A percentile compares a stretch with the other conserved stretches of the same genome.
phyloP scores from a whole-genome alignment of 2,329 filamentous ascomycete genomes.

The Sphaerulina vaccinii region DNA sequence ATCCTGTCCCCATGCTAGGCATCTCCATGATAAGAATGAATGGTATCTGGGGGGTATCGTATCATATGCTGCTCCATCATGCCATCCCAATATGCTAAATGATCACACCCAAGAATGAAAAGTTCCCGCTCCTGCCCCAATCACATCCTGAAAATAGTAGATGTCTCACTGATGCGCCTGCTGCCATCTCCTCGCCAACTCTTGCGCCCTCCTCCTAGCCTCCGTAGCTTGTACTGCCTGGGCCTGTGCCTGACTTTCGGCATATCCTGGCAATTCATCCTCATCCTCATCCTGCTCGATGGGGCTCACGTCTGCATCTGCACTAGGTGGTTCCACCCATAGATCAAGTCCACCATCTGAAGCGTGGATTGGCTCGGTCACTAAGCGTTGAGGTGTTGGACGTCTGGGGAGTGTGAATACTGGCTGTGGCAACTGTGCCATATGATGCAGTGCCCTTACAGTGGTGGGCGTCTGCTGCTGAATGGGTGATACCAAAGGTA shows the following conservation, averaged over 20 bases:
- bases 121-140: no score
- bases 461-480: conserved; percentile 30
- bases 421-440: conserved; percentile 29
- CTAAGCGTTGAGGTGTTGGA: conserved; percentile 3
- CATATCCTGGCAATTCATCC: conserved; percentile 48
- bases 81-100: no score
- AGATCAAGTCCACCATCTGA: conserved; percentile 21
- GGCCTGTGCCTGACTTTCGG: conserved; percentile 49
- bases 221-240: conserved; percentile 40
- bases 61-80: no score
- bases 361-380: conserved; percentile 7
- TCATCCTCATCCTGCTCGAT: conserved; percentile 42
- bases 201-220: conserved; percentile 45
- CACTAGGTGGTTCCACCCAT: conserved; percentile 25
- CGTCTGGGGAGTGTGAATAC: conserved; percentile 5
- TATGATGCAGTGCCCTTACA: conserved; percentile 28
- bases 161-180: conserved; percentile 20
- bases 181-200: conserved; percentile 47
- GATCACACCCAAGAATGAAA: no score
- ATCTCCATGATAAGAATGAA: not conserved
- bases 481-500: conserved; percentile 24
- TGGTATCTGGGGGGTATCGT: no score
- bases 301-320: conserved; percentile 16
- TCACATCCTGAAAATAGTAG: not conserved
- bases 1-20: not conserved